Conservation (phyloP, 129 eudicot genomes). For the Escallonia herrerae region DNA sequence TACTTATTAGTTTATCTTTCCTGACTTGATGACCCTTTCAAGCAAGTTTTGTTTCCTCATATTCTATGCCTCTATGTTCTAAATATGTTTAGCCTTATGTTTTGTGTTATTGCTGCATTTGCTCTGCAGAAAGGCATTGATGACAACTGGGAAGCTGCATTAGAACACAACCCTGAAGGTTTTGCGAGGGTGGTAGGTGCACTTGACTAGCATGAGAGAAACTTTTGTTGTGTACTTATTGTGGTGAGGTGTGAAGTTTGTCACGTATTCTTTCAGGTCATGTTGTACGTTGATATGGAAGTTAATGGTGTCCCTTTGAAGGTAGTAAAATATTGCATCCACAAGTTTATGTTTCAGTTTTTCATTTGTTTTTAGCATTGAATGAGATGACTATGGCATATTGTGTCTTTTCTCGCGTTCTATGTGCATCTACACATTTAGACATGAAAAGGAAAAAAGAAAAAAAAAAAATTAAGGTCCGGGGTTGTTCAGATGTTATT, state of each 20-base stretch:
- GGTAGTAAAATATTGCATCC: constrained; percentile 30
- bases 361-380: constrained; percentile 5
- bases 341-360: background rate
- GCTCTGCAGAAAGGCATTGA: constrained; percentile 84
- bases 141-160: constrained; percentile 95
- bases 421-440: no score
- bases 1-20: background rate
- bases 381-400: background rate
- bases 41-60: background rate
- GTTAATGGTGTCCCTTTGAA: constrained; percentile 93
- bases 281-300: constrained; percentile 98
- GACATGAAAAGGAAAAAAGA: no score
- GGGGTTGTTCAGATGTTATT: no score
- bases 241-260: background rate
- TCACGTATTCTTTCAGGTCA: constrained; percentile 54
- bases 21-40: background rate
- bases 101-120: no score
- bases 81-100: no score
- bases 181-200: constrained; percentile 87
- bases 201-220: background rate
- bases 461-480: no score
- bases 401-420: background rate
- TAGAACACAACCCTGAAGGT: constrained; percentile 93
- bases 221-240: background rate
- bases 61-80: no score